Percentiles rank a stretch among this genome's conserved stretches.
phyloP scores from a whole-genome alignment of 805 yeast genomes.

The Kuraishia ogatae region DNA sequence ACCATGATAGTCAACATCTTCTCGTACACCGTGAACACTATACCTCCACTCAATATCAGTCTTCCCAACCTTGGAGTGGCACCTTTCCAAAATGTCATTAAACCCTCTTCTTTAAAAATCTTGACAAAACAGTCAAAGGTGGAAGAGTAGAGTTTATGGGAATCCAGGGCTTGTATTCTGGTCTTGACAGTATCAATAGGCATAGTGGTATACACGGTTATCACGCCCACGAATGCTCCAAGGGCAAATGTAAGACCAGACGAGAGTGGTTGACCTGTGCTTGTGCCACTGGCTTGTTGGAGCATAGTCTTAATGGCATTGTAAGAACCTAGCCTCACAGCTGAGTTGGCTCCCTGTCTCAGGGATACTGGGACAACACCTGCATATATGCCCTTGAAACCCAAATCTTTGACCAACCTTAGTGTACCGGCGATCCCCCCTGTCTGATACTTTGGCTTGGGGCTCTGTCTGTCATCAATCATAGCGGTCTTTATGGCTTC shows the following conservation, averaged over 20 bases:
- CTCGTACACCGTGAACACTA: slow-evolving; percentile 93
- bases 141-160: slow-evolving; percentile 58
- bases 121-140: slow-evolving; percentile 77
- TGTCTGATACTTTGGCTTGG: slow-evolving; percentile 68
- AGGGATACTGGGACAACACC: slow-evolving; percentile 89
- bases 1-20: slow-evolving; percentile 62
- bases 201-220: slow-evolving; percentile 90
- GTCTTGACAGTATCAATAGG: slow-evolving; percentile 95
- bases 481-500: slow-evolving; percentile 94
- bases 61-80: slow-evolving; percentile 96
- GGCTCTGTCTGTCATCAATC: slow-evolving; percentile 82
- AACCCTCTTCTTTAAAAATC: slow-evolving; percentile 81
- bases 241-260: slow-evolving; percentile 76
- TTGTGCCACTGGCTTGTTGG: slow-evolving; percentile 59
- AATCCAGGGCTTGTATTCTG: slow-evolving; percentile 90
- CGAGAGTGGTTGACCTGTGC: slow-evolving; percentile 66
- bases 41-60: slow-evolving; percentile 89
- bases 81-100: slow-evolving; percentile 93
- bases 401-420: slow-evolving; percentile 64
- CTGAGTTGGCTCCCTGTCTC: slow-evolving; percentile 94
- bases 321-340: slow-evolving; percentile 90
- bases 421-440: slow-evolving; percentile 55
- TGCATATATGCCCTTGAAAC: slow-evolving; percentile 75
- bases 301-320: slow-evolving; percentile 75
- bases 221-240: slow-evolving; percentile 85